phyloP scores from a whole-genome alignment of 495 filamentous ascomycete genomes.

The Elasticomyces elasticus region DNA sequence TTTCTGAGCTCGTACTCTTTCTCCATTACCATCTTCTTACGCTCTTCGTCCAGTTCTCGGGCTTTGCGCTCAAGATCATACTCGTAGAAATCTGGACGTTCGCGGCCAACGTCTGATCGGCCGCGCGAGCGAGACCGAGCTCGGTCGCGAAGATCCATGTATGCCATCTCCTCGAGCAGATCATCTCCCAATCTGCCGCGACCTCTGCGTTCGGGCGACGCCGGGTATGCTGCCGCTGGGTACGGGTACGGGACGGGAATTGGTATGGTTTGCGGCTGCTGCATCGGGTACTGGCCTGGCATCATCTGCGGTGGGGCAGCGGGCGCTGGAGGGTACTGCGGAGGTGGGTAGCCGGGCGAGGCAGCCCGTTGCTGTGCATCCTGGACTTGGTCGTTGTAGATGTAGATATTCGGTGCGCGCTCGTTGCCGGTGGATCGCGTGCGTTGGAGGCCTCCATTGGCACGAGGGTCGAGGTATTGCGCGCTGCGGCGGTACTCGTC shows the following conservation, averaged over 20 bases:
- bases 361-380: slow-evolving; percentile 10
- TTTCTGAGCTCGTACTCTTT: slow-evolving; percentile 15
- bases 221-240: slow-evolving; percentile 7
- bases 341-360: no score
- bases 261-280: not conserved
- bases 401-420: slow-evolving; percentile 25
- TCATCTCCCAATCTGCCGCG: slow-evolving; percentile 23
- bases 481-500: slow-evolving; percentile 2
- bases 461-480: slow-evolving; percentile 8
- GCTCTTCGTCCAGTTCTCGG: slow-evolving; percentile 10
- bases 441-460: slow-evolving; percentile 25
- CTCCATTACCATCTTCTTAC: slow-evolving; percentile 8
- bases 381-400: slow-evolving; percentile 27
- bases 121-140: slow-evolving; percentile 23
- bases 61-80: slow-evolving; percentile 18
- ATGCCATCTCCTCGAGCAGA: slow-evolving; percentile 25
- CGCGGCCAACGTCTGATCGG: slow-evolving; percentile 18
- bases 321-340: not conserved
- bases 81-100: slow-evolving; percentile 10
- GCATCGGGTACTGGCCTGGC: not conserved
- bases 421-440: slow-evolving; percentile 29
- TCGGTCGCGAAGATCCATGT: slow-evolving; percentile 19
- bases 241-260: not conserved
- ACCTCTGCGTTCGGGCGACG: slow-evolving; percentile 12
- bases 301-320: not conserved